Evolutionary conservation across 345 rosid species (phyloP).

Genomic region (Eucalyptus brandiana): DNA sequence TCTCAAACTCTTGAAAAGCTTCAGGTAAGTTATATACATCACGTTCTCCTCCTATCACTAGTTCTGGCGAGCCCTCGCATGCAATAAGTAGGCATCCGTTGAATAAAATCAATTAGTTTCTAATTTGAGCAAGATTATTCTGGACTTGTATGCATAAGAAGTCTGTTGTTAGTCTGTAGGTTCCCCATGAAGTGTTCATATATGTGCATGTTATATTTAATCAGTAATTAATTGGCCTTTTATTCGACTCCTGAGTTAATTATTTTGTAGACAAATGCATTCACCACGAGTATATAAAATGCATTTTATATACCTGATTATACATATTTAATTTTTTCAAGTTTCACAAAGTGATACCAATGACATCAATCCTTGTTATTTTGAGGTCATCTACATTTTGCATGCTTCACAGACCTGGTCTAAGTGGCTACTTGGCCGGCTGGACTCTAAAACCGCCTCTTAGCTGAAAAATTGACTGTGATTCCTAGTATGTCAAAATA

Average conservation of each 20-base stretch:
- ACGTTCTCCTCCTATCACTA: neutral
- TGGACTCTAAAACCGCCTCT: neutral
- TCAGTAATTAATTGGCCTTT: neutral
- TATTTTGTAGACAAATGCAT: neutral
- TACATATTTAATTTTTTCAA: neutral
- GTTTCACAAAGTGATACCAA: neutral
- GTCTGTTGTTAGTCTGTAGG: neutral
- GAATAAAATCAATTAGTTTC: neutral
- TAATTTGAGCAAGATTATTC: neutral
- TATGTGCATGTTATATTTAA: neutral
- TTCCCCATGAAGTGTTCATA: neutral
- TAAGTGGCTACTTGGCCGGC: neutral
- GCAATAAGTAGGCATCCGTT: neutral
- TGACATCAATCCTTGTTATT: neutral
- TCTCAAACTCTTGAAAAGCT: constrained; percentile 32
- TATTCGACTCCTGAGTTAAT: neutral
- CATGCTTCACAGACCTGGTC: neutral
- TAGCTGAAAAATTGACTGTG: neutral
- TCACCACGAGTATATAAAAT: neutral
- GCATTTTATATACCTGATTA: neutral
- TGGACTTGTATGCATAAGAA: neutral
- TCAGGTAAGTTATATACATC: constrained; percentile 7
- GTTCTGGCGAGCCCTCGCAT: neutral
- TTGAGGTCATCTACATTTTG: neutral
- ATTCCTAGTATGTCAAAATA: neutral